Evolutionary conservation across 306 rosid genomes (phyloP), one percentile per base, ranked within the genome.

Genomic region (Arachis hypogaea): DNA sequence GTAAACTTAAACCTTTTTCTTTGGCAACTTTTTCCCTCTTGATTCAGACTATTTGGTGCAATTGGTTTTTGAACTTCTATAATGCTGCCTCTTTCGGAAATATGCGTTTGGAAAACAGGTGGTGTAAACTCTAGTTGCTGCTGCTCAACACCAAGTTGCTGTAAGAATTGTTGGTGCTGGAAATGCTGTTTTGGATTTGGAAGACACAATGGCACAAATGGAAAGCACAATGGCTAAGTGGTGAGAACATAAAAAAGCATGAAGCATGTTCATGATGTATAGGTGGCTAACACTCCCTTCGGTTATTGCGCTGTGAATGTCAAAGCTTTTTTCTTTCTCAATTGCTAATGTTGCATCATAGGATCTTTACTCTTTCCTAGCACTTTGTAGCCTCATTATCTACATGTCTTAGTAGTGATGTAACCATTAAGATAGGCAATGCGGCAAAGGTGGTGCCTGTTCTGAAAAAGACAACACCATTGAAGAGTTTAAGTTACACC

Each of bases 101-200:
- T 57, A 59, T 44, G 45, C 46, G 58, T 29, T 30, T 42, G 0
- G 76, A 45, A 59, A 46, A 59, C 42, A 60, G 59, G 47, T 60
- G 36, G 36, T 3, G 36, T 3, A 30, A 30, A 30, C 1, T 30
- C 73, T 30, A 36, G 85, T 61, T 88, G 86, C 72, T 70, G 28
- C 58, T 30, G 36, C 36, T 30, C 36, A 30, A 30, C 36, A 6
- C 51, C 51, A 46, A 46, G 51, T 49, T 49, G 54, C 54, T 11
- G 54, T 14, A 49, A 49, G 16, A 49, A 11, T 50, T 85, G 91
- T 82, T 81, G 81, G 28, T 77, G 84, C 22, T 89, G 89, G 86
- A 77, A 41, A 60, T 87, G 89, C 75, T 87, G 93, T 68, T 66
- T 74, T 66, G 89, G 90, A 78, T 66, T 74, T 66, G 89, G 90